Conservation (phyloP, 2,329 filamentous ascomycete genomes). For the Cladophialophora carrionii region DNA sequence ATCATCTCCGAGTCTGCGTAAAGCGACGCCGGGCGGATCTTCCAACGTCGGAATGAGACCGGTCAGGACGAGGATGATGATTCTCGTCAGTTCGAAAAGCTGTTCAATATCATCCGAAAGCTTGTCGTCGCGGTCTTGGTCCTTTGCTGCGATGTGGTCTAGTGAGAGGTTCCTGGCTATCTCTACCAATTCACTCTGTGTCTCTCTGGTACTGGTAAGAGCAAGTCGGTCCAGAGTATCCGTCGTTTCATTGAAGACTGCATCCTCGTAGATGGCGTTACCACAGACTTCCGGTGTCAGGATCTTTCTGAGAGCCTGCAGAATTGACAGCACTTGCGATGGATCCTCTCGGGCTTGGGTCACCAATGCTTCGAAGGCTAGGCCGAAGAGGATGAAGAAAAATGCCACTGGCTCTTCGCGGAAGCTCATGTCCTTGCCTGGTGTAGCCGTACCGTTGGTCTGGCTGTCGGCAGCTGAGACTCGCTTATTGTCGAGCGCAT, state of each 20-base stretch:
- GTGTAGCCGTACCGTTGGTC: constrained; percentile 24
- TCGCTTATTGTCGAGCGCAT: constrained; percentile 85
- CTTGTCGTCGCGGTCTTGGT: constrained; percentile 69
- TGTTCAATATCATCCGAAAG: constrained; percentile 97
- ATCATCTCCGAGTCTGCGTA: constrained; percentile 64
- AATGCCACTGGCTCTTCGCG: constrained; percentile 97
- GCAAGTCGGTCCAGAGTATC: constrained; percentile 91
- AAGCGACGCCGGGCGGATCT: constrained; percentile 39
- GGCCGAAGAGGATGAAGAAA: constrained; percentile 96
- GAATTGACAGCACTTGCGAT: constrained; percentile 81
- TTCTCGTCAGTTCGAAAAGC: constrained; percentile 92
- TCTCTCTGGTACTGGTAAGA: constrained; percentile 83
- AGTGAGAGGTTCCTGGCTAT: constrained; percentile 89
- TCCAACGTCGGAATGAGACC: constrained; percentile 81
- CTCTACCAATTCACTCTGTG: constrained; percentile 90
- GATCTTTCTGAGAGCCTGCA: constrained; percentile 92
- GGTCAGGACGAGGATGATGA: constrained; percentile 90
- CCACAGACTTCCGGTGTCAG: constrained; percentile 91
- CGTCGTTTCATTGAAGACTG: constrained; percentile 96
- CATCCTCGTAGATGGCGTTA: constrained; percentile 93
- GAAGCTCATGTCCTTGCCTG: constrained; percentile 84
- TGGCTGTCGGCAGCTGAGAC: constrained; percentile 42
- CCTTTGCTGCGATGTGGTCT: constrained; percentile 83
- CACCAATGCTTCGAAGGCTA: constrained; percentile 93
- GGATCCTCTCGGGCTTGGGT: constrained; percentile 71